These are phyloP conservation scores for Sporothrix curviconia DNA, from an alignment of 2,329 filamentous ascomycete genomes.

Conservation along the genomic window DNA sequence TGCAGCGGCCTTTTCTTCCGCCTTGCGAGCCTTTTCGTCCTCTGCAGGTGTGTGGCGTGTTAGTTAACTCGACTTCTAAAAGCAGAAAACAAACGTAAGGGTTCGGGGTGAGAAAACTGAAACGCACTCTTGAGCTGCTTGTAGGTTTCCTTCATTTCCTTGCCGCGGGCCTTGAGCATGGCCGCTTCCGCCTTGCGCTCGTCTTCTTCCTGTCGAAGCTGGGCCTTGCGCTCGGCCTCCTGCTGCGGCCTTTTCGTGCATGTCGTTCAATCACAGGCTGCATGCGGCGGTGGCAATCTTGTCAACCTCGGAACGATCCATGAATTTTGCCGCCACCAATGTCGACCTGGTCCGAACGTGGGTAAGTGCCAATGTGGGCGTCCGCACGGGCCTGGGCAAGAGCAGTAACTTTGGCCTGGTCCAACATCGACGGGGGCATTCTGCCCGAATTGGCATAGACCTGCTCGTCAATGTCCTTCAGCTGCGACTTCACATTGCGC, in stretches of 20 bases:
- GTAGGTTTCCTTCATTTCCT: conserved; percentile 46
- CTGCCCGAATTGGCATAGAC: conserved; percentile 72
- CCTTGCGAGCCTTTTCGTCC: conserved; percentile 37
- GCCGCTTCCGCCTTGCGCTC: conserved; percentile 31
- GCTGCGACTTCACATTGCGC: conserved; percentile 72
- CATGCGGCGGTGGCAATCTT: conserved; percentile 69
- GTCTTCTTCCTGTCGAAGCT: conserved; percentile 57
- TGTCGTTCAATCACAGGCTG: conserved; percentile 81
- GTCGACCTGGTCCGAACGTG: conserved; percentile 47
- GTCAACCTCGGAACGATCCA: conserved; percentile 72
- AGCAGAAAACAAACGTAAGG: neutral
- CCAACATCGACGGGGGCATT: conserved; percentile 59
- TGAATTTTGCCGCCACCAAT: conserved; percentile 75
- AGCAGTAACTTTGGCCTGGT: conserved; percentile 63
- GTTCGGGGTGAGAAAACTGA: neutral
- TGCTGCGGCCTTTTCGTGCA: conserved; percentile 68
- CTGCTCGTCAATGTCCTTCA: conserved; percentile 76
- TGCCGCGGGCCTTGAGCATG: conserved; percentile 42
- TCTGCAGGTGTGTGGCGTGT: conserved; percentile 30
- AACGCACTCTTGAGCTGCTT: conserved; percentile 54
- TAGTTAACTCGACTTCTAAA: neutral
- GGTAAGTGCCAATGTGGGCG: conserved; percentile 47
- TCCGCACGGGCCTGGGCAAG: conserved; percentile 61
- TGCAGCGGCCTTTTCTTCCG: conserved; percentile 36
- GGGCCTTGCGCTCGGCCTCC: conserved; percentile 61